Evolutionary conservation across 108 stramenopile genomes (phyloP).

Genomic region (Aurantiochytrium sp.): DNA sequence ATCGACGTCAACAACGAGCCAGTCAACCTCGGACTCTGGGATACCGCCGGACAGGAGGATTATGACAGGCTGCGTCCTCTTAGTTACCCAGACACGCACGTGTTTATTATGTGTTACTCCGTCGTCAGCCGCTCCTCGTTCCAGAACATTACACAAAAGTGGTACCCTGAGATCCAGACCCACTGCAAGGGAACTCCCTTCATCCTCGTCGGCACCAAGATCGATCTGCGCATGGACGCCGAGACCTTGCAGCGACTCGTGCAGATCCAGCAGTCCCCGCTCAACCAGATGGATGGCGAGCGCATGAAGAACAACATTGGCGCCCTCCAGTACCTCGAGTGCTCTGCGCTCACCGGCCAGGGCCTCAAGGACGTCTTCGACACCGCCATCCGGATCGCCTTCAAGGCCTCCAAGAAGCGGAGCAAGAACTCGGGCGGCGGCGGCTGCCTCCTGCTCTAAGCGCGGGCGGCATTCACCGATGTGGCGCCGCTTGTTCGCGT

Average conservation of each 20-base stretch:
- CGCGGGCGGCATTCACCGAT: too few species aligned
- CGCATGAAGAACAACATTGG: conserved; percentile 38
- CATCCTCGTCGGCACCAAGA: conserved; percentile 55
- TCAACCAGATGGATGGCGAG: conserved; percentile 40
- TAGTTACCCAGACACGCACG: conserved; percentile 57
- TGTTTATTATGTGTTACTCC: conserved; percentile 54
- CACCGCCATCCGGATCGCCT: conserved; percentile 28
- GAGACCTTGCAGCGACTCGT: conserved; percentile 20
- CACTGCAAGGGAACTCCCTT: conserved; percentile 56
- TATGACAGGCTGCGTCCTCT: conserved; percentile 61
- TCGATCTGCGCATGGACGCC: conserved; percentile 40
- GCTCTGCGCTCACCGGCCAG: conserved; percentile 53
- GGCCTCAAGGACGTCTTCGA: conserved; percentile 54
- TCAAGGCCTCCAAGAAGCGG: not conserved
- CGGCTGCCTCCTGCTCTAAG: not conserved
- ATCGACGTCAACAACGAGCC: conserved; percentile 45
- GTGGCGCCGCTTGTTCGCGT: too few species aligned
- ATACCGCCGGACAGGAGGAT: conserved; percentile 62
- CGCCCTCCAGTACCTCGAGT: conserved; percentile 50
- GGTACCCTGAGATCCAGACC: conserved; percentile 47
- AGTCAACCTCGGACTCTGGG: conserved; percentile 41
- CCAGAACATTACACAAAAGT: conserved; percentile 54
- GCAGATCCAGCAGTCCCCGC: conserved; percentile 27
- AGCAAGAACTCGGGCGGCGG: not conserved
- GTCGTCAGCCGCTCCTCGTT: conserved; percentile 41